These are phyloP conservation scores for Claviceps purpurea DNA, from an alignment of 2,329 filamentous ascomycete species.

Conservation along the genomic window DNA sequence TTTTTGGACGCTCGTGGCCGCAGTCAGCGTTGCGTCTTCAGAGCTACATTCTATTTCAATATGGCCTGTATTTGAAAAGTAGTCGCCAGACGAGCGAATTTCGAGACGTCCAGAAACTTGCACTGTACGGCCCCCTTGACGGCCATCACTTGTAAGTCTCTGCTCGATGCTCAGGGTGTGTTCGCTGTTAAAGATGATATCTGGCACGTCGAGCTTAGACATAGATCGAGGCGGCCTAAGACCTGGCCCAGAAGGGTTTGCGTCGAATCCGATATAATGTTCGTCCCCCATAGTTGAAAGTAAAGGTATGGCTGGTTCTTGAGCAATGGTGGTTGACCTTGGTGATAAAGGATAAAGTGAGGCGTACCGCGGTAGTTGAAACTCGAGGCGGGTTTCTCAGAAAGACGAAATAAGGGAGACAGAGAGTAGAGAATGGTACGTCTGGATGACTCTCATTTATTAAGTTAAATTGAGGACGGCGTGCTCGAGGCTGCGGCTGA, in stretches of 20 bases:
- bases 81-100: constrained; percentile 23
- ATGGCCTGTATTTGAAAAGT: constrained; percentile 18
- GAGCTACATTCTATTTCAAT: constrained; percentile 31
- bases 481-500: no score
- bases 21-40: constrained; percentile 28
- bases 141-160: constrained; percentile 13
- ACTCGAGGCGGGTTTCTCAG: no score
- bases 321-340: no score
- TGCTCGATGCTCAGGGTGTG: constrained; percentile 29
- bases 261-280: constrained; percentile 11
- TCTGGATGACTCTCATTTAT: no score
- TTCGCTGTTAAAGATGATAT: constrained; percentile 20
- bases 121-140: constrained; percentile 16
- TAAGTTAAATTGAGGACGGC: no score
- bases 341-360: no score
- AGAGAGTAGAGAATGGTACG: no score
- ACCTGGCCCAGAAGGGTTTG: no score
- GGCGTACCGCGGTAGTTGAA: no score
- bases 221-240: no score
- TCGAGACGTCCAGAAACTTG: constrained; percentile 32
- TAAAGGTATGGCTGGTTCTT: no score
- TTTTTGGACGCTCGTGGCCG: constrained; percentile 17
- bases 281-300: constrained; percentile 9
- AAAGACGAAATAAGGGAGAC: no score
- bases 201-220: constrained; percentile 7